A percentile compares a stretch with the other conserved stretches of the same genome.
Conservation (phyloP, 2,329 filamentous ascomycete species). For the Magnaporthiopsis rhizophila region DNA sequence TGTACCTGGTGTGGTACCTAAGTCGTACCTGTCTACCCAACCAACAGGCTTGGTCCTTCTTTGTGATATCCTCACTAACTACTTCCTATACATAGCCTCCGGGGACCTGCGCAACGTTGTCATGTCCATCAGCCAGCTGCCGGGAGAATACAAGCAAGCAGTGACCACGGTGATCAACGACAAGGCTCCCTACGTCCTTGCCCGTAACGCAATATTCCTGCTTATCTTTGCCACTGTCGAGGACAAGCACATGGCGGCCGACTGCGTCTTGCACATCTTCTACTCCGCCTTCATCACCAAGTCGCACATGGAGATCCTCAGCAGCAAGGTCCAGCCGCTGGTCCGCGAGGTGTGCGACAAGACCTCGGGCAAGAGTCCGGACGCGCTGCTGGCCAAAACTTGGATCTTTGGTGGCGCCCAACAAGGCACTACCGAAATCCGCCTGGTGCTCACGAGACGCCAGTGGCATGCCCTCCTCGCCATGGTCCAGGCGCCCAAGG, state of each 20-base stretch:
- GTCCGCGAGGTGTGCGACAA: constrained; percentile 26
- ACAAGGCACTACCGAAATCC: neutral
- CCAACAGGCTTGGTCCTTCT: neutral
- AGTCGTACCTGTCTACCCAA: neutral
- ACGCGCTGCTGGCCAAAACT: too few species aligned
- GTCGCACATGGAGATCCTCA: neutral
- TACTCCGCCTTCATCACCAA: constrained; percentile 28
- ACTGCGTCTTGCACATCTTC: constrained; percentile 30
- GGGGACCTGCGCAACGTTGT: constrained; percentile 28
- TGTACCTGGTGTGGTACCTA: neutral
- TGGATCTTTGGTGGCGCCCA: too few species aligned
- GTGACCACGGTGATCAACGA: constrained; percentile 31
- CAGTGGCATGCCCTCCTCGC: constrained; percentile 3
- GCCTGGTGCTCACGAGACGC: neutral
- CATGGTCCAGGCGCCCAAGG: too few species aligned
- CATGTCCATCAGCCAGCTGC: constrained; percentile 27
- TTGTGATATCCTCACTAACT: neutral
- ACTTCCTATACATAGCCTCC: neutral
- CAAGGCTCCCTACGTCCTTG: constrained; percentile 26
- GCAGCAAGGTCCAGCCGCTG: neutral
- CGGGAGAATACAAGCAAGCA: constrained; percentile 17
- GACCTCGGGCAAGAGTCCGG: constrained; percentile 14
- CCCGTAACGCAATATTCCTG: constrained; percentile 30
- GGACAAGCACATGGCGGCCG: neutral
- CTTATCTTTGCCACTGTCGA: constrained; percentile 20